Base-by-base conservation (phyloP, 2,329 filamentous ascomycete genomes). In the Colletotrichum brevisporum region DNA sequence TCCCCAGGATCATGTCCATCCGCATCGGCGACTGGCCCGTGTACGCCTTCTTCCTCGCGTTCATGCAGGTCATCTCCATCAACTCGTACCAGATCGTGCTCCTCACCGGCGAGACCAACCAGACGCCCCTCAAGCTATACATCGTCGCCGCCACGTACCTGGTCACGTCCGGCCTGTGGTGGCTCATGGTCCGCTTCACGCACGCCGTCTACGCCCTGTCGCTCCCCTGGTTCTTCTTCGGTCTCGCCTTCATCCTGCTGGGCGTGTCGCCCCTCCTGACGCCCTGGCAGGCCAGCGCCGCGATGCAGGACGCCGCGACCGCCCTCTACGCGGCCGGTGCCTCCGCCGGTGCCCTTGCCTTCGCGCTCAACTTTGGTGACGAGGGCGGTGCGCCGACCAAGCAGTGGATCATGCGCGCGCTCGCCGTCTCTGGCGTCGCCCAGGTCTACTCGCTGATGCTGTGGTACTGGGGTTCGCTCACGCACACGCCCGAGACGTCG, bases 71-170 rank as follows among this genome's bases (percentile, higher is more conserved):
- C 69, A 86, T 91, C 57, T 88, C 89, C 1, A 87, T 88, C 65
- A 91, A 90, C 77, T 91, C 88, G 0, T 91, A 91, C 77, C 90
- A 92, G 75, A 88, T 92, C 74, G 90, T 89, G 0, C 82, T 92
- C n/a, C 82, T 92, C 21, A 89, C 88, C 0, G 90, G 90, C 18
- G 85, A 89, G 72, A 82, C 89, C 21, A 89, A 88, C 63, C 84
- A 91, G 75, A 84, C 85, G 2, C 86, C 89, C 4, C 77, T 80
- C 39, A 88, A 89, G 73, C 81, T 91, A 0, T 91, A 91, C 77
- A 83, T 84, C 56, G 86, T 90, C 43, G 88, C 88, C 0, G 84
- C 82, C 8, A 86, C 90, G 24, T 91, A 91, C 73, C 81, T 90
- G 5, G 79, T 81, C 27, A 84, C 86, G 5, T 90, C 89, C 0